Evolutionary conservation across 2,329 filamentous ascomycete genomes (phyloP), one percentile per base, ranked within the genome.

Genomic region (Erysiphe pulchra): DNA sequence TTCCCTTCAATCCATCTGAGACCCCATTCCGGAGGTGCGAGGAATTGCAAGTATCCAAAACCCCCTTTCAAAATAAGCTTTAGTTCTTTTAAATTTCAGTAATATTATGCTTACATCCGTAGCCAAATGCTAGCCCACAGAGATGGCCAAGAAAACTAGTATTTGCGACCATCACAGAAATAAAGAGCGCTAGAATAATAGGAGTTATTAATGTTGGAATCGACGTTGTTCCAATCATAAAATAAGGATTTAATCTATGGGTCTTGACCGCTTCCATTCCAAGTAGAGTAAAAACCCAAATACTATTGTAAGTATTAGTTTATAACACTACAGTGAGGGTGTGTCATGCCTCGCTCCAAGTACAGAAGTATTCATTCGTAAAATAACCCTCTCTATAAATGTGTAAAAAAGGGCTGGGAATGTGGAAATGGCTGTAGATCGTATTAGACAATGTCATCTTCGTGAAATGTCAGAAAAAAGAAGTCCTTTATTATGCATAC

Each of bases 191-290:
- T 54, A 84, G 65, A 44, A 83, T 65, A n/a, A 95, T 63, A 4
- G 90, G 87, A 1, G 81, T 83, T 8, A 77, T 81, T 86, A 87
- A 95, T 0, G 86, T 95, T 2, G 90, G 87, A 47, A 98, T 84
- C 53, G 81, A 66, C 45, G 68, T 63, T 8, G 67, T 68, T 37
- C 62, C 67, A 48, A 78, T 65, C 20, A 68, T 71, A 52, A 94
- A 77, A 57, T 79, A 70, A 0, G 90, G 90, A 57, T 92, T 85
- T 31, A 74, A 69, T 54, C 75, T 77, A 61, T 80, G 87, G 2
- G 82, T 86, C 59, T 85, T 82, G 51, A 94, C 80, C 6, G 84
- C 77, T 61, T 95, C 87, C 51, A 80, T 74, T 38, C 77, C 79
- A 33, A 95, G 68, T 18, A 98, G 69, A 24, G 93, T 70, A 59